Conservation (phyloP, 2,329 filamentous ascomycete species). For the Diaporthe velutina region DNA sequence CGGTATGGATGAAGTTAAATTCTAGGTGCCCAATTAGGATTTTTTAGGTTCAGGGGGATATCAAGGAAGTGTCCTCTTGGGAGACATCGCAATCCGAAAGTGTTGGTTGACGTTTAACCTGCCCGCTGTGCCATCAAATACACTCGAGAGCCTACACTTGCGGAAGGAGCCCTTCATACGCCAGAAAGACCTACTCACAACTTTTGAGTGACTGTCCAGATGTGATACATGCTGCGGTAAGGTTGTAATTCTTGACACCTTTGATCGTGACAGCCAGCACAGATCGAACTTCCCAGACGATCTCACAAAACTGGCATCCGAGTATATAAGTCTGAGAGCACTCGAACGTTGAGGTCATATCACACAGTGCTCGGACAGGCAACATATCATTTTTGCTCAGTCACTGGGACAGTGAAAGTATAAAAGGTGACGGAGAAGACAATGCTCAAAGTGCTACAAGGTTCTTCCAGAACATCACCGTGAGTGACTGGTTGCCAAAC, state of each 20-base stretch:
- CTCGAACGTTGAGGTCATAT: background rate
- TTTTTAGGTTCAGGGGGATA: background rate
- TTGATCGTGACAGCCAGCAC: background rate
- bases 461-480: background rate
- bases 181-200: background rate
- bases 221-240: background rate
- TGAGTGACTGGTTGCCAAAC: background rate
- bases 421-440: constrained; percentile 7
- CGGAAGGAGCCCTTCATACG: constrained; percentile 11
- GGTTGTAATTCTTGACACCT: background rate
- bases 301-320: background rate
- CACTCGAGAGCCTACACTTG: background rate
- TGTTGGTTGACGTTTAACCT: background rate
- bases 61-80: background rate
- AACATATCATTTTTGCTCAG: background rate
- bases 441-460: background rate
- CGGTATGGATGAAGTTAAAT: background rate
- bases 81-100: background rate
- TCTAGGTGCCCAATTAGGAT: background rate
- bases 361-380: background rate
- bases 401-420: constrained; percentile 8
- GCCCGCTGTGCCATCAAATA: too few species aligned
- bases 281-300: background rate
- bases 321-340: background rate
- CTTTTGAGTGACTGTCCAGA: background rate